A percentile compares a stretch with the other conserved stretches of the same genome.
These are phyloP conservation scores for Ceratocystiopsis brevicomis DNA, from an alignment of 2,329 filamentous ascomycete species.

Conservation along the genomic window DNA sequence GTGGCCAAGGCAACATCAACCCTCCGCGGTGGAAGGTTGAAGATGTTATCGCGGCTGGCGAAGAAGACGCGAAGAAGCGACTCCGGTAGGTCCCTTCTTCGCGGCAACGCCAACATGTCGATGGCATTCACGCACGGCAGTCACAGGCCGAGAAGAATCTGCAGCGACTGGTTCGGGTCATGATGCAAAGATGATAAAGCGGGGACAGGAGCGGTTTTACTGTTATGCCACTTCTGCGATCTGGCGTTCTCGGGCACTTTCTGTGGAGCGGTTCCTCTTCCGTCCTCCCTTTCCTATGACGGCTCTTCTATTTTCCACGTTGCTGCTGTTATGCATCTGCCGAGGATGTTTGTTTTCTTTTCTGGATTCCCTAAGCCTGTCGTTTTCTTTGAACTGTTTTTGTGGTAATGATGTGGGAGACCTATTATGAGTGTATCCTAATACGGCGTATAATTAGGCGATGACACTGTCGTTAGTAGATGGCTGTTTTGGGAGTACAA, in stretches of 20 bases:
- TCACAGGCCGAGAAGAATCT: slow-evolving; percentile 3
- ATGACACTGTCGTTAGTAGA: slow-evolving; percentile 1
- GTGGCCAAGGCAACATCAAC: slow-evolving; percentile 51
- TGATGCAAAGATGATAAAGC: slow-evolving; percentile 5
- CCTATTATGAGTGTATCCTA: slow-evolving; percentile 2
- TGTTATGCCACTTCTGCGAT: not conserved
- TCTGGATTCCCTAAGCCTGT: not conserved
- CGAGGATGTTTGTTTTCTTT: not conserved
- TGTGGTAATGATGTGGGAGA: not conserved
- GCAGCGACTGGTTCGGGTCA: slow-evolving; percentile 3
- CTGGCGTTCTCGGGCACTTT: slow-evolving; percentile 2
- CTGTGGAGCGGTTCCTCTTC: too few relatives aligned
- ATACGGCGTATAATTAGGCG: slow-evolving; percentile 6
- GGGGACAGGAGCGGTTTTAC: too few relatives aligned
- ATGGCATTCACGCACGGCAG: slow-evolving; percentile 3
- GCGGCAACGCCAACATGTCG: slow-evolving; percentile 4
- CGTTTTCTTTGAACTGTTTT: not conserved
- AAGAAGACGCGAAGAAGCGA: slow-evolving; percentile 14
- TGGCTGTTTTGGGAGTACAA: not conserved
- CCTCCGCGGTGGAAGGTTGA: slow-evolving; percentile 72
- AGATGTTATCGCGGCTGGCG: slow-evolving; percentile 48
- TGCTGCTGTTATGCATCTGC: too few relatives aligned
- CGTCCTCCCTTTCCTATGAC: not conserved
- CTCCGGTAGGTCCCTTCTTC: slow-evolving; percentile 12
- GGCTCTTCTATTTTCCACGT: not conserved